Evolutionary conservation across 2,329 filamentous ascomycete species (phyloP), one percentile per base, ranked within the genome.

Genomic region (Fusarium sp.): DNA sequence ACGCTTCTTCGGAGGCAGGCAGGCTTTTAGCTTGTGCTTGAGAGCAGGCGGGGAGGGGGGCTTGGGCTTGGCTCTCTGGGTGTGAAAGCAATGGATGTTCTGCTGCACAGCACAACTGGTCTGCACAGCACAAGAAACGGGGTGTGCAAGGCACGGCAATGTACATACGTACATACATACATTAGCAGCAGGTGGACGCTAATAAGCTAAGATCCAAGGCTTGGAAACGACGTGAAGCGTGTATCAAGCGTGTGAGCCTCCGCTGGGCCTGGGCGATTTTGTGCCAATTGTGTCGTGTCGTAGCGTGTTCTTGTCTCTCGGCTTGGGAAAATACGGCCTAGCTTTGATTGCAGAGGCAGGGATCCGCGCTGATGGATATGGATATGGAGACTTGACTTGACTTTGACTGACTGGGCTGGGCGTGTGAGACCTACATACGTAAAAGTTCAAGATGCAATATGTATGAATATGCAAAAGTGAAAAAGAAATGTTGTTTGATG

Each of bases 221-320:
- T 69, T 67, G 47, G 51, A 58, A 71, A 61, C 61, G 58, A 69
- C 51, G 70, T 72, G 65, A 70, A 71, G 67, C 67, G 67, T 69
- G 67, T 69, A 58, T 69, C 47, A 61, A 69, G 61, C 67, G 65
- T 69, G 65, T 69, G 64, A 65, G 62, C 58, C 64, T 61, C 44
- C 55, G 54, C 67, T 71, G 63, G 68, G 52, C 54, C 53, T 53
- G 67, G 49, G 24, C 51, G 51, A 62, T 53, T 70, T 53, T 74
- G 70, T 75, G 70, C 73, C 73, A 75, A 72, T 71, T 75, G 65
- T 75, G 73, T 74, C 71, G 73, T 74, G 71, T 75, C 71, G 71
- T 73, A 74, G 73, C 73, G 73, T 74, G 72, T 72, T 74, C 72
- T 42, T 74, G 72, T 72, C 65, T 70, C 70, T 74, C 65, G 65